A percentile compares a stretch with the other conserved stretches of the same genome.
These are phyloP conservation scores for Medicago ruthenica DNA, from an alignment of 306 rosid species.

Conservation along the genomic window DNA sequence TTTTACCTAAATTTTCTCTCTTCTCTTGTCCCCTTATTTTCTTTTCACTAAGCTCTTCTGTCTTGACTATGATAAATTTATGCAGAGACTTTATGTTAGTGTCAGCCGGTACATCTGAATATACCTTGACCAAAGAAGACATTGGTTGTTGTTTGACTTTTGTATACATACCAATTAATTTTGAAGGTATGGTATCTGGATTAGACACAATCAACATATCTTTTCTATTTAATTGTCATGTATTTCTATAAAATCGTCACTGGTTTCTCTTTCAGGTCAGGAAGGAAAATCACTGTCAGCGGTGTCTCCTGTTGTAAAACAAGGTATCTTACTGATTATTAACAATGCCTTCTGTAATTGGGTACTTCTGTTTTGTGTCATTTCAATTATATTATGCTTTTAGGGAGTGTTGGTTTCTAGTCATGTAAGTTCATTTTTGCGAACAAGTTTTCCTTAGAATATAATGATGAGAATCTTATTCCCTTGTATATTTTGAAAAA, in stretches of 20 bases:
- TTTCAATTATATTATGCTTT: conserved; percentile 20
- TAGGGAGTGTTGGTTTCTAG: neutral
- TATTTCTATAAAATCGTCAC: conserved; percentile 34
- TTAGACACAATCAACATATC: conserved; percentile 27
- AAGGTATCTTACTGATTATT: conserved; percentile 65
- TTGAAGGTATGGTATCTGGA: conserved; percentile 72
- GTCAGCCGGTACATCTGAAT: conserved; percentile 85
- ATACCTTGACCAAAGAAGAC: conserved; percentile 87
- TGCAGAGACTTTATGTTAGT: conserved; percentile 68
- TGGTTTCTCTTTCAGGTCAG: conserved; percentile 67
- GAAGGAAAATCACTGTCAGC: conserved; percentile 84
- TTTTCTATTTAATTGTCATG: conserved; percentile 32
- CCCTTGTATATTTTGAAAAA: neutral
- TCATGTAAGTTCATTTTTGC: conserved; percentile 4
- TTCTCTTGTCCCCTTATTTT: conserved; percentile 1
- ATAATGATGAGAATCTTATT: neutral
- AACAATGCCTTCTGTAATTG: conserved; percentile 40
- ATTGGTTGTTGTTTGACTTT: conserved; percentile 77
- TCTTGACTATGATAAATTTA: conserved; percentile 37
- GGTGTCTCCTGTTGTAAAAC: conserved; percentile 69
- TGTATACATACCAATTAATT: conserved; percentile 82
- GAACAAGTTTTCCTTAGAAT: neutral
- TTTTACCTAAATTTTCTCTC: neutral
- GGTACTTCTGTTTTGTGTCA: conserved; percentile 36
- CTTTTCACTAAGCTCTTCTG: conserved; percentile 33